phyloP scores from a whole-genome alignment of 2,329 filamentous ascomycete genomes.

The Coniochaeta hoffmannii region DNA sequence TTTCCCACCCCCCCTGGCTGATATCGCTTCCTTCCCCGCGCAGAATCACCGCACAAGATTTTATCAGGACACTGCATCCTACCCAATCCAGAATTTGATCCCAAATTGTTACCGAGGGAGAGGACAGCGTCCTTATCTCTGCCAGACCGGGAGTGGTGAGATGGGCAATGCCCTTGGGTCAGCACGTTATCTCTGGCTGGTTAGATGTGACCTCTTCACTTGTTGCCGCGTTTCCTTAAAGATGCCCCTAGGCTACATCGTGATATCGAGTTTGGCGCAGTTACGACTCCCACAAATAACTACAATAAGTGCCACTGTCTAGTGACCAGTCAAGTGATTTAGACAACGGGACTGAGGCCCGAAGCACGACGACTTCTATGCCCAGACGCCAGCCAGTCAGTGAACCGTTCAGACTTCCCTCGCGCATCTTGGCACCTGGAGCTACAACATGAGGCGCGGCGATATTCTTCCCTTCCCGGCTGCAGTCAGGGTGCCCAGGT shows the following conservation, averaged over 20 bases:
- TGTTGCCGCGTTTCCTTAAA: not conserved
- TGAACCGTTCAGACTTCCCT: not conserved
- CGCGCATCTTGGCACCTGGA: not conserved
- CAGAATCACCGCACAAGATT: not conserved
- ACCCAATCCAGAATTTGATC: not conserved
- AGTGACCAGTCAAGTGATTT: too few species aligned
- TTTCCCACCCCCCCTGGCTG: not conserved
- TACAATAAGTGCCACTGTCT: too few species aligned
- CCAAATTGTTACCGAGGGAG: not conserved
- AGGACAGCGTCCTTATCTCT: not conserved
- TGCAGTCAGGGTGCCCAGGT: not conserved
- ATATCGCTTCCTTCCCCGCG: not conserved
- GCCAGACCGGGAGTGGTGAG: not conserved
- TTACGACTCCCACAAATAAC: too few species aligned
- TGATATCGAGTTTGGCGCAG: not conserved
- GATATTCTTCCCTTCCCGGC: not conserved
- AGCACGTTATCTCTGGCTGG: not conserved
- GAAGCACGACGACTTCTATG: too few species aligned
- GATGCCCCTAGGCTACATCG: not conserved
- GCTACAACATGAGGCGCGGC: not conserved
- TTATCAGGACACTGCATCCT: too few species aligned
- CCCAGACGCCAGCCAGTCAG: not conserved
- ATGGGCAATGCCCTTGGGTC: not conserved
- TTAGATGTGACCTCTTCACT: not conserved
- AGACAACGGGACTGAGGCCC: too few species aligned